phyloP scores from a whole-genome alignment of 805 yeast species.

The Wickerhamiella sergipiensis region DNA sequence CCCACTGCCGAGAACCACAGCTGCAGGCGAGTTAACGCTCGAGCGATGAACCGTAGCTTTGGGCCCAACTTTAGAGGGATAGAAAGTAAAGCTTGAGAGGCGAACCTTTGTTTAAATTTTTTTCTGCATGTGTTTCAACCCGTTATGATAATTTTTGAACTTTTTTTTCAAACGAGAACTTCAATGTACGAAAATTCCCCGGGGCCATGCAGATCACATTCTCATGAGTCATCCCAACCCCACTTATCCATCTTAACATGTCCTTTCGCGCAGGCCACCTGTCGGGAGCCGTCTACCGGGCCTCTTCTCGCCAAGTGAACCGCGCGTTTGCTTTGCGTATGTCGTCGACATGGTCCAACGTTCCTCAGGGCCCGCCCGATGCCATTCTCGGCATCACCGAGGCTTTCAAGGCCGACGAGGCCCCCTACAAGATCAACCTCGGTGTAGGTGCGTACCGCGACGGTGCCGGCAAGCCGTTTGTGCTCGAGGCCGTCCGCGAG shows the following conservation, averaged over 20 bases:
- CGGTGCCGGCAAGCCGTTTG: slow-evolving; percentile 75
- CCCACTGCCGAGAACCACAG: not conserved
- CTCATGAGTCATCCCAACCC: slow-evolving; percentile 2
- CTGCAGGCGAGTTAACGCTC: too few species aligned
- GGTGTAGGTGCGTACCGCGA: slow-evolving; percentile 95
- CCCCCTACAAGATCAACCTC: slow-evolving; percentile 36
- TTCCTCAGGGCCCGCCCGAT: slow-evolving; percentile 64
- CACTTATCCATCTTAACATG: not conserved
- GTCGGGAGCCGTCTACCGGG: not conserved
- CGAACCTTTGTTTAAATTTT: too few species aligned
- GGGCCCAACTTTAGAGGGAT: too few species aligned
- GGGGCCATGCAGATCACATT: not conserved
- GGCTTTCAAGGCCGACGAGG: slow-evolving; percentile 50
- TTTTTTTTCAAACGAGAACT: too few species aligned
- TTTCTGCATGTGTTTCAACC: too few species aligned
- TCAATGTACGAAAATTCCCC: not conserved
- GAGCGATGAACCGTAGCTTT: too few species aligned
- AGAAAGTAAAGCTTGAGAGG: too few species aligned
- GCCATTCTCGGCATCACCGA: slow-evolving; percentile 66
- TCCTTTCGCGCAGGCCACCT: not conserved
- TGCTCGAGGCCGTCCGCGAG: slow-evolving; percentile 58
- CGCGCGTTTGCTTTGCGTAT: not conserved
- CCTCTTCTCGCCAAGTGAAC: not conserved
- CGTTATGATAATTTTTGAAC: too few species aligned
- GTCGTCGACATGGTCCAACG: slow-evolving; percentile 27